A percentile compares a stretch with the other conserved stretches of the same genome.
These are phyloP conservation scores for Backusella liffmaniae DNA, from an alignment of 192 early-diverging fungal species.

Conservation along the genomic window DNA sequence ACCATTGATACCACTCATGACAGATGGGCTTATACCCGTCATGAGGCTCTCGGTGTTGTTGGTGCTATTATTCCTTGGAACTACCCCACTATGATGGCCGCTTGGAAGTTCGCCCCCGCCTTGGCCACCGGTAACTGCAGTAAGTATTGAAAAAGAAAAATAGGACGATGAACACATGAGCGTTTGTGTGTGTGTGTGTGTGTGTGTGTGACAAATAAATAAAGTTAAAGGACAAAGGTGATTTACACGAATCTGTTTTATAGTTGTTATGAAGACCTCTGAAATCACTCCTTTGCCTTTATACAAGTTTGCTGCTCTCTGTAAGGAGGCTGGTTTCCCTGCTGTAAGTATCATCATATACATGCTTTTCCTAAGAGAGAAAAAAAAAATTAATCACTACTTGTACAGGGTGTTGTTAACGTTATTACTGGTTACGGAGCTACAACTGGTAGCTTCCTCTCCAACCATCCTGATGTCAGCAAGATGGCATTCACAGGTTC, in stretches of 20 bases:
- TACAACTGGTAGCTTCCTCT: conserved; percentile 52
- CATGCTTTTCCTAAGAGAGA: too few relatives aligned
- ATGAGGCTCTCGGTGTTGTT: conserved; percentile 68
- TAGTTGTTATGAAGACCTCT: conserved; percentile 75
- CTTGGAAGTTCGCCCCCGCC: conserved; percentile 81
- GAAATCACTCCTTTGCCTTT: conserved; percentile 63
- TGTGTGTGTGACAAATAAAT: background rate
- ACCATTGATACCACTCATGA: conserved; percentile 45
- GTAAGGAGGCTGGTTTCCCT: conserved; percentile 75
- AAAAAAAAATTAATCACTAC: background rate
- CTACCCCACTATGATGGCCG: conserved; percentile 59
- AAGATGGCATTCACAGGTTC: conserved; percentile 60
- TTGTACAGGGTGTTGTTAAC: conserved; percentile 70
- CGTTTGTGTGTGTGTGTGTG: background rate
- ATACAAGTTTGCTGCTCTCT: conserved; percentile 61
- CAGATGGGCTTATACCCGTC: conserved; percentile 49
- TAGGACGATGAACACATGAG: background rate
- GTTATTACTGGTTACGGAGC: conserved; percentile 76
- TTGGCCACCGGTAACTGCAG: conserved; percentile 68
- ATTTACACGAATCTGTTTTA: background rate
- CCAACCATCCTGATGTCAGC: conserved; percentile 49
- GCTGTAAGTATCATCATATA: conserved; percentile 27
- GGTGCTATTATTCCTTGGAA: conserved; percentile 77
- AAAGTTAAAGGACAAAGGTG: background rate
- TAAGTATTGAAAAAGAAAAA: conserved; percentile 10